Percentiles rank a stretch among this genome's conserved stretches.
Conservation (phyloP, 371 early-diverging fungal genomes). For the Saksenaea oblongispora region DNA sequence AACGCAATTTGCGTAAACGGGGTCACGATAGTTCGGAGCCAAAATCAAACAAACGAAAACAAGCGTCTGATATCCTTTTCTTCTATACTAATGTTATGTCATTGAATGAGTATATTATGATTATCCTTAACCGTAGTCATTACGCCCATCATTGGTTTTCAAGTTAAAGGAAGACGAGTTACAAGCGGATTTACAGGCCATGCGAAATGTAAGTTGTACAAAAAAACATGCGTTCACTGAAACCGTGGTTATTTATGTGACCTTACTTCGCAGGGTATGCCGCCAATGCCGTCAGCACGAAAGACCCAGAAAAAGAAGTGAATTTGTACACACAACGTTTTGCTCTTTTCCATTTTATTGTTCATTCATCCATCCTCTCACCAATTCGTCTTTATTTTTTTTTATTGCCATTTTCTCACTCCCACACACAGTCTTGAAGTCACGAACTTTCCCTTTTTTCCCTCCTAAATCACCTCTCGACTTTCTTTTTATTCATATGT, state of each 20-base stretch:
- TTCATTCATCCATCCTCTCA: neutral
- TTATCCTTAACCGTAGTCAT: conserved; percentile 32
- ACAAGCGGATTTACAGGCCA: conserved; percentile 38
- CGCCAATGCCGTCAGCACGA: neutral
- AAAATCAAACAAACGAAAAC: conserved; percentile 45
- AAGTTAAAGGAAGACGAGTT: conserved; percentile 45
- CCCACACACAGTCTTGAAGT: neutral
- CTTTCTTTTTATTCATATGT: neutral
- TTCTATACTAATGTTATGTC: neutral
- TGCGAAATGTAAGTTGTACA: conserved; percentile 32
- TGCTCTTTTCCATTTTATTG: neutral
- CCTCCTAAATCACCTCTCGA: too few relatives aligned
- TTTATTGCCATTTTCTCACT: neutral
- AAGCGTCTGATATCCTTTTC: conserved; percentile 48
- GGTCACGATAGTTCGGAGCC: conserved; percentile 37
- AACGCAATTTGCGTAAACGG: conserved; percentile 45
- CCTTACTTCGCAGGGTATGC: neutral
- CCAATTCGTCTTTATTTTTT: neutral
- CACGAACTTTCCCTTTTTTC: neutral
- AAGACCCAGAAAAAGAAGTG: conserved; percentile 1
- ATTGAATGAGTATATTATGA: neutral
- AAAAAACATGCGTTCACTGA: too few relatives aligned
- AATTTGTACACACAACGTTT: neutral
- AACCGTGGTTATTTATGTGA: too few relatives aligned
- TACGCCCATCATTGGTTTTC: conserved; percentile 42